A percentile compares a stretch with the other conserved stretches of the same genome.
phyloP scores from a whole-genome alignment of 768 basidiomycete genomes.

The Mycena pura region DNA sequence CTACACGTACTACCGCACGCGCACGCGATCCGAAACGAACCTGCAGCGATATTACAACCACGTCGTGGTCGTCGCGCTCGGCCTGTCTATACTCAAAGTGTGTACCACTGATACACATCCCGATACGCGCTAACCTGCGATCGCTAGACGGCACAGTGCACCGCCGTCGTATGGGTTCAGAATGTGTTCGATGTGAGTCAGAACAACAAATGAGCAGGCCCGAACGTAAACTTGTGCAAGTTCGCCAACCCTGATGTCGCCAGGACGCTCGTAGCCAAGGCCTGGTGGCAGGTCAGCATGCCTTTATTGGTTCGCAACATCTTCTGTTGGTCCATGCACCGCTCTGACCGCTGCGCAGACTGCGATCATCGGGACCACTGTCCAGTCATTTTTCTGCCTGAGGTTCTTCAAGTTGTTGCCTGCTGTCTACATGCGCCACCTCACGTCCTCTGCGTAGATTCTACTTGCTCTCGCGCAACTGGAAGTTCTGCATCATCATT shows the following conservation, averaged over 20 bases:
- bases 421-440: background rate
- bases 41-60: background rate
- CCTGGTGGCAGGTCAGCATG: constrained; percentile 15
- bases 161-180: constrained; percentile 15
- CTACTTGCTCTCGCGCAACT: constrained; percentile 2
- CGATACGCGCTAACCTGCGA: background rate
- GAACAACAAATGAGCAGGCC: no score
- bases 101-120: background rate
- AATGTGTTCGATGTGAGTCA: constrained; percentile 1
- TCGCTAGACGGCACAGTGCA: background rate
- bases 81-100: constrained; percentile 8
- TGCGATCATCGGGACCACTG: constrained; percentile 1
- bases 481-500: background rate
- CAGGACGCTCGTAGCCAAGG: background rate
- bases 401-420: background rate
- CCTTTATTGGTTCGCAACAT: constrained; percentile 1
- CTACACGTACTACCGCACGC: background rate
- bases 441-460: background rate
- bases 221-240: no score
- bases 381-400: constrained; percentile 12
- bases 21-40: background rate
- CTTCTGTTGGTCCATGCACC: background rate
- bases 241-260: constrained; percentile 7
- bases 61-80: background rate
- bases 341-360: background rate